phyloP scores from a whole-genome alignment of 176 grass and related monocot species.

The Bothriochloa decipiens region DNA sequence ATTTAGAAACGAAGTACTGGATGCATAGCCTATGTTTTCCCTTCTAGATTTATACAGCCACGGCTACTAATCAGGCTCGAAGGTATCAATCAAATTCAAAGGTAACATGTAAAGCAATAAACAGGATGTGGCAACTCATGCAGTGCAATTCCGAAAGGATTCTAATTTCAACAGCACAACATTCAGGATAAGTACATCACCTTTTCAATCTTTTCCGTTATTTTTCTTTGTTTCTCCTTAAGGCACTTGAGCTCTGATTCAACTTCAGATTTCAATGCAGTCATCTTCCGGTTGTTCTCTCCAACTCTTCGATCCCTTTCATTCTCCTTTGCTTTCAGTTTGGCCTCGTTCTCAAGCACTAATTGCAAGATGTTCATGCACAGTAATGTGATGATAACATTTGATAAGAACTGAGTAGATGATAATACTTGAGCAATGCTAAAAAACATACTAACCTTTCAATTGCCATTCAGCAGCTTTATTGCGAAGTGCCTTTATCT shows the following conservation, averaged over 20 bases:
- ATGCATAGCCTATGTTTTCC: background rate
- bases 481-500: constrained; percentile 50
- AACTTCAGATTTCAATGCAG: constrained; percentile 55
- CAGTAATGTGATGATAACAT: constrained; percentile 19
- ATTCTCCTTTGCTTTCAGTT: constrained; percentile 59
- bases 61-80: background rate
- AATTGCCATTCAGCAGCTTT: constrained; percentile 68
- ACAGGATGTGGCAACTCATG: background rate
- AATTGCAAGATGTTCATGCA: no score
- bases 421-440: constrained; percentile 24
- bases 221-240: constrained; percentile 56
- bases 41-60: constrained; percentile 3
- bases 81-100: constrained; percentile 4
- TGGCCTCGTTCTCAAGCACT: no score
- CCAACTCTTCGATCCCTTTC: constrained; percentile 57
- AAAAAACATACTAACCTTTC: constrained; percentile 58
- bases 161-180: constrained; percentile 3
- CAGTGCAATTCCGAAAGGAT: constrained; percentile 5
- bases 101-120: background rate
- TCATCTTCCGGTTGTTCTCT: constrained; percentile 61
- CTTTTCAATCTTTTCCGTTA: constrained; percentile 55
- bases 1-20: background rate
- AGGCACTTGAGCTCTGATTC: constrained; percentile 61
- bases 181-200: constrained; percentile 40
- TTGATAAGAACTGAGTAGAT: background rate